phyloP scores from a whole-genome alignment of 371 early-diverging fungal genomes.

The Mucor velutinosus region DNA sequence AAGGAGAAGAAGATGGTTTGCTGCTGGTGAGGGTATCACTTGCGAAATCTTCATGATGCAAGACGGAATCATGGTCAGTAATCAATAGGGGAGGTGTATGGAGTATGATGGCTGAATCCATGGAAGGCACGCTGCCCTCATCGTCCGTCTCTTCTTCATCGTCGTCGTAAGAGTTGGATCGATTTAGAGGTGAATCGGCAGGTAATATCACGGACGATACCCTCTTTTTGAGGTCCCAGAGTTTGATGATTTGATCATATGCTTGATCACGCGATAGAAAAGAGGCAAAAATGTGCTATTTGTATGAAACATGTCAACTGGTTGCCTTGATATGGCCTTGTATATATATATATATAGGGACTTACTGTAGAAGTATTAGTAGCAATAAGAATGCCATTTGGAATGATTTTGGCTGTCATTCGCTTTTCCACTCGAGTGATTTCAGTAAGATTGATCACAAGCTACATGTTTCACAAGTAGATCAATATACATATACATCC shows the following conservation, averaged over 20 bases:
- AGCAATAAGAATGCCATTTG: constrained; percentile 82
- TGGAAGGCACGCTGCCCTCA: constrained; percentile 3
- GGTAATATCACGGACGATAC: constrained; percentile 8
- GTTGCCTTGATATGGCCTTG: not conserved
- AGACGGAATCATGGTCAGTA: not conserved
- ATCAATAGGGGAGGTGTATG: constrained; percentile 3
- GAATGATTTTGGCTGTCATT: constrained; percentile 82
- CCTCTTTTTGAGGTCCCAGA: constrained; percentile 58
- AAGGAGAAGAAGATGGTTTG: not conserved
- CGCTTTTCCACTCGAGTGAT: constrained; percentile 81
- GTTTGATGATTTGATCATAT: constrained; percentile 66
- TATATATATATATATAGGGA: not conserved
- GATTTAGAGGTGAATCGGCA: not conserved
- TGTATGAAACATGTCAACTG: not conserved
- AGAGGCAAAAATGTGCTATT: constrained; percentile 76
- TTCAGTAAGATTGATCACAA: constrained; percentile 82
- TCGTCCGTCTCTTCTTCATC: constrained; percentile 8
- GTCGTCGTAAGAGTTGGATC: not conserved
- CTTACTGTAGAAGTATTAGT: constrained; percentile 68
- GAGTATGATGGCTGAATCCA: constrained; percentile 16
- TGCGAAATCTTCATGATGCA: not conserved
- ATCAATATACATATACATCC: not conserved
- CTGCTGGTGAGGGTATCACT: not conserved
- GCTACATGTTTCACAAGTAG: constrained; percentile 30
- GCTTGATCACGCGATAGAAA: constrained; percentile 81